phyloP scores from a whole-genome alignment of 2,329 filamentous ascomycete species.

The Sphaerulina vaccinii region DNA sequence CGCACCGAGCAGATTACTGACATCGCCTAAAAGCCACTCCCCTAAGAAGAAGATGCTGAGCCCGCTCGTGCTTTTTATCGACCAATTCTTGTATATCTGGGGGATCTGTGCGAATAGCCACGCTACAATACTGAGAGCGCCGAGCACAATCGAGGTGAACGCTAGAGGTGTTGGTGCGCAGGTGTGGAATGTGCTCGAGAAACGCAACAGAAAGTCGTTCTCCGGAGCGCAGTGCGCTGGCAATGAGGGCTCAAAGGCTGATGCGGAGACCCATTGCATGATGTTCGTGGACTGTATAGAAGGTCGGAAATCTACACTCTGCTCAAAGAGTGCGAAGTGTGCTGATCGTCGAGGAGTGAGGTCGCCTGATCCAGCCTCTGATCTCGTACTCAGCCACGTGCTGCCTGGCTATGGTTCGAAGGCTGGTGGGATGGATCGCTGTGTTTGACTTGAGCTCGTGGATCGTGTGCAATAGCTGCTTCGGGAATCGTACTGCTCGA shows the following conservation, averaged over 20 bases:
- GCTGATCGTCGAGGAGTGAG: constrained; percentile 1
- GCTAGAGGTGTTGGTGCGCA: constrained; percentile 65
- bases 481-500: neutral
- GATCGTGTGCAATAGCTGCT: neutral
- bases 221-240: constrained; percentile 62
- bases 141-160: constrained; percentile 60
- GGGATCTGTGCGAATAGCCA: constrained; percentile 70
- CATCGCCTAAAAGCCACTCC: constrained; percentile 65
- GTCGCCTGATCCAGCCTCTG: constrained; percentile 8
- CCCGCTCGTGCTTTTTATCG: constrained; percentile 62
- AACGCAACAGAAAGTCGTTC: constrained; percentile 54
- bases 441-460: neutral
- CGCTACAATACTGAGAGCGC: constrained; percentile 61
- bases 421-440: neutral
- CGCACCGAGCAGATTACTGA: constrained; percentile 62
- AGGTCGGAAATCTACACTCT: neutral
- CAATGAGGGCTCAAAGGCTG: constrained; percentile 42
- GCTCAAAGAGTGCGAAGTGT: neutral
- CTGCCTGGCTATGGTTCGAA: constrained; percentile 4
- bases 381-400: constrained; percentile 28
- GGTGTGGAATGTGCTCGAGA: constrained; percentile 60
- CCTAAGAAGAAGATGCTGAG: constrained; percentile 64
- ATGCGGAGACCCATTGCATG: constrained; percentile 32
- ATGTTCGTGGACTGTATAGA: constrained; percentile 5
- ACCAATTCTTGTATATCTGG: constrained; percentile 68